Evolutionary conservation across 129 eudicot genomes (phyloP).

Genomic region (Apium graveolens): DNA sequence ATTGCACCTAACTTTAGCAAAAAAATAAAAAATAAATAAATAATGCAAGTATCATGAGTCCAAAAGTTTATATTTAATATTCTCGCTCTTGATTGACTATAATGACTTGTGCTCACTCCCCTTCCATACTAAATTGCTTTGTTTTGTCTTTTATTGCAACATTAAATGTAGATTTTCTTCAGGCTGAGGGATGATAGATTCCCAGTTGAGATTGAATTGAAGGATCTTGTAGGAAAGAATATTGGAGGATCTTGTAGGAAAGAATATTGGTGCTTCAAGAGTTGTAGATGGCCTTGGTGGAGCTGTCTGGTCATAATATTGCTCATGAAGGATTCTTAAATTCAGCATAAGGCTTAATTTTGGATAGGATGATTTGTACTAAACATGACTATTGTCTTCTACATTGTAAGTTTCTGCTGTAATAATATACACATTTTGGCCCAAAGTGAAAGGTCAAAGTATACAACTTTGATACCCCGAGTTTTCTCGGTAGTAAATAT

Average conservation of each 20-base stretch:
- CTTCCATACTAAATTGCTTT: not conserved
- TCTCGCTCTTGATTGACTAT: not conserved
- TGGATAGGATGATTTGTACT: not conserved
- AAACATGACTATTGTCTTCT: not conserved
- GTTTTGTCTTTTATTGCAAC: not conserved
- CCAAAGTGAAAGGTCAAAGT: not conserved
- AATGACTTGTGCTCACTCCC: not conserved
- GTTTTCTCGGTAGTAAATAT: not conserved
- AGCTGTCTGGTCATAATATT: slow-evolving; percentile 33
- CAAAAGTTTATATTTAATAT: too few species aligned
- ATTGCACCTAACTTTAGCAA: not conserved
- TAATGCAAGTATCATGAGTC: not conserved
- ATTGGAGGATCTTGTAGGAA: slow-evolving; percentile 45
- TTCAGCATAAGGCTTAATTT: not conserved
- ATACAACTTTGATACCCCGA: not conserved
- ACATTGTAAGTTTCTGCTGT: not conserved
- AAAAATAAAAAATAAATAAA: not conserved
- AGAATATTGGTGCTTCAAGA: slow-evolving; percentile 45
- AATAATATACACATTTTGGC: not conserved
- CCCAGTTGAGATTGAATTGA: slow-evolving; percentile 94
- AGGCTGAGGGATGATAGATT: slow-evolving; percentile 74
- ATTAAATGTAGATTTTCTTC: slow-evolving; percentile 55
- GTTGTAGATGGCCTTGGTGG: slow-evolving; percentile 43
- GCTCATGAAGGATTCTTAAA: not conserved
- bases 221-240: too few species aligned